Evolutionary conservation across 1,139 yeast species (phyloP).

Genomic region (Casaregolazyma suthepensis): DNA sequence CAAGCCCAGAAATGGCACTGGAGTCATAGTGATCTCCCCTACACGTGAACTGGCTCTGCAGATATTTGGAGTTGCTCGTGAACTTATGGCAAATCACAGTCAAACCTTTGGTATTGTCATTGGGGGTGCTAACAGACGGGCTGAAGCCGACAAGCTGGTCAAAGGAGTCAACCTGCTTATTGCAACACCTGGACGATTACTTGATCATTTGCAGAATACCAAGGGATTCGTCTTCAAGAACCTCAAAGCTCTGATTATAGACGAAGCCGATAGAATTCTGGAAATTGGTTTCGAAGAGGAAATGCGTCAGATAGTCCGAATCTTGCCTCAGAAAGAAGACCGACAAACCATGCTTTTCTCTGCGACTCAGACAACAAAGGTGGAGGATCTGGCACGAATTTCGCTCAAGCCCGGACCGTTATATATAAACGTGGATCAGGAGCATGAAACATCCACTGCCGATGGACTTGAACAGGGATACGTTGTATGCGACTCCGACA

Average conservation of each 20-base stretch:
- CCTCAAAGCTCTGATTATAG: constrained; percentile 87
- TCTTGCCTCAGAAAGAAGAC: constrained; percentile 76
- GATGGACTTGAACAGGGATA: constrained; percentile 98
- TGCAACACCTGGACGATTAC: constrained; percentile 95
- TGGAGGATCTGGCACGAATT: constrained; percentile 94
- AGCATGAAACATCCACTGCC: constrained; percentile 75
- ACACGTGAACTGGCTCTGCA: constrained; percentile 92
- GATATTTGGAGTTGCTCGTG: constrained; percentile 94
- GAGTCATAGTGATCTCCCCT: constrained; percentile 81
- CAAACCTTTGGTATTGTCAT: constrained; percentile 96
- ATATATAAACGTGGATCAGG: constrained; percentile 88
- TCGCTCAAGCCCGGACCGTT: constrained; percentile 93
- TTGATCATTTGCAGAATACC: constrained; percentile 95
- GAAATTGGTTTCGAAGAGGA: constrained; percentile 98
- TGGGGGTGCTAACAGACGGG: constrained; percentile 97
- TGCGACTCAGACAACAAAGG: constrained; percentile 98
- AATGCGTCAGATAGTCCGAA: constrained; percentile 93
- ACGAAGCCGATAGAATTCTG: constrained; percentile 94
- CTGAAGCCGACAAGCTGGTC: constrained; percentile 87
- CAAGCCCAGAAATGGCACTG: constrained; percentile 90
- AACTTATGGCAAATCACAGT: constrained; percentile 81
- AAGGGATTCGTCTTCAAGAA: constrained; percentile 91
- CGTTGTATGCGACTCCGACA: constrained; percentile 95
- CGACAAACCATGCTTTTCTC: constrained; percentile 97
- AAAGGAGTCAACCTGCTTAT: constrained; percentile 91